phyloP scores from a whole-genome alignment of 306 rosid species.

The Spatholobus suberectus region DNA sequence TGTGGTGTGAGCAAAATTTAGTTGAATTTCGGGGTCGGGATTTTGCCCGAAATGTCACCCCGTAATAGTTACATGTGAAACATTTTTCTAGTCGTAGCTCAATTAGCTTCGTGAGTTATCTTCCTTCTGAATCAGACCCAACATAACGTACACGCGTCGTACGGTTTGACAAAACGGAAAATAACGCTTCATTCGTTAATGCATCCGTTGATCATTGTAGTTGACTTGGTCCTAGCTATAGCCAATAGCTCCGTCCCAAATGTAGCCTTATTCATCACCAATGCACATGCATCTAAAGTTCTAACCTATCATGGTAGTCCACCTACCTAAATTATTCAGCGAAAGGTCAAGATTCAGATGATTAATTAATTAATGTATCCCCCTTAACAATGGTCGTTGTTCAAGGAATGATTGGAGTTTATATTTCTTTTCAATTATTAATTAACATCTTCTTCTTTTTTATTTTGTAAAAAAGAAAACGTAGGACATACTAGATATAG shows the following conservation, averaged over 20 bases:
- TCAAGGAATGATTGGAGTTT: conserved; percentile 30
- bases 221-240: conserved; percentile 36
- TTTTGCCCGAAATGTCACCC: conserved; percentile 38
- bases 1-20: conserved; percentile 19
- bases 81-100: neutral
- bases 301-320: neutral
- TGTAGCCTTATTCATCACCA: conserved; percentile 1
- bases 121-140: conserved; percentile 40
- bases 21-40: conserved; percentile 32
- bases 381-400: conserved; percentile 18
- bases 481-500: conserved; percentile 23
- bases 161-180: conserved; percentile 40
- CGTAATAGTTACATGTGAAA: neutral
- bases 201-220: conserved; percentile 8
- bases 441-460: neutral
- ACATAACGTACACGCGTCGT: conserved; percentile 37
- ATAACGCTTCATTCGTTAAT: conserved; percentile 13
- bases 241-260: conserved; percentile 20
- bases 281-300: conserved; percentile 39
- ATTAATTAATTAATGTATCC: neutral
- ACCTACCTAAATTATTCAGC: conserved; percentile 11
- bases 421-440: neutral
- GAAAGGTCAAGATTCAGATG: conserved; percentile 4
- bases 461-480: neutral
- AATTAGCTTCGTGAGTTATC: neutral